A percentile compares a stretch with the other conserved stretches of the same genome.
phyloP scores from a whole-genome alignment of 352 stramenopile species.

The Phytophthora pluvialis region DNA sequence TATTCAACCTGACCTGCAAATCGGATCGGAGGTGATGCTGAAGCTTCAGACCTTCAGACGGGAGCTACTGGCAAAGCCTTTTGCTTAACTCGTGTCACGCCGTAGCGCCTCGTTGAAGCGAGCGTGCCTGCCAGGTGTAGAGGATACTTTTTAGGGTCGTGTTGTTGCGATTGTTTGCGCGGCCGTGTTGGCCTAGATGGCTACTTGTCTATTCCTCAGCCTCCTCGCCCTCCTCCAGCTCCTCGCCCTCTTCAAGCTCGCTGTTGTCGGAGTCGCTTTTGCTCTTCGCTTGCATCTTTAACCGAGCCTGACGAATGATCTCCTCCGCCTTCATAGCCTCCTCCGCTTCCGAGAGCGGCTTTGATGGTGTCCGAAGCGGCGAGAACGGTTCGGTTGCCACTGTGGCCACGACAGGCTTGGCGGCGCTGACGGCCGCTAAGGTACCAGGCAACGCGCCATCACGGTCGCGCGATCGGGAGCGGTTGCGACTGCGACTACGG shows the following conservation, averaged over 20 bases:
- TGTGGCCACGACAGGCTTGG: constrained; percentile 9
- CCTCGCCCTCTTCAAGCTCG: constrained; percentile 71
- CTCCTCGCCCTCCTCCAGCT: constrained; percentile 49
- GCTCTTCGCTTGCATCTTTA: constrained; percentile 60
- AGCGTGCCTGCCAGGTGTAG: constrained; percentile 4
- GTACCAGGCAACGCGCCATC: constrained; percentile 28
- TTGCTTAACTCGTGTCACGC: too few species aligned
- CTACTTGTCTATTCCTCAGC: constrained; percentile 32
- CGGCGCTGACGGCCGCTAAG: constrained; percentile 21
- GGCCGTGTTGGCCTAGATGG: neutral
- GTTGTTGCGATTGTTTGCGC: constrained; percentile 11
- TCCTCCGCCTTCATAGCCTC: constrained; percentile 65
- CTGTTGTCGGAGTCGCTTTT: constrained; percentile 39
- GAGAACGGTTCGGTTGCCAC: constrained; percentile 16
- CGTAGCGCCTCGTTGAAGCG: neutral
- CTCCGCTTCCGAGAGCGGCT: constrained; percentile 43
- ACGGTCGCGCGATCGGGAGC: constrained; percentile 31
- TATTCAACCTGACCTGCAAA: constrained; percentile 5
- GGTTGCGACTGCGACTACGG: constrained; percentile 36
- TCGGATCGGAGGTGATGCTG: neutral
- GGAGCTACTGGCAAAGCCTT: too few species aligned
- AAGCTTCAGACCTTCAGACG: neutral
- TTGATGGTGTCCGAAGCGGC: constrained; percentile 21
- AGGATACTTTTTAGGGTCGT: constrained; percentile 17
- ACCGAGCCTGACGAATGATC: constrained; percentile 70